Evolutionary conservation across 129 eudicot species (phyloP).

Genomic region (Flaveria trinervia): DNA sequence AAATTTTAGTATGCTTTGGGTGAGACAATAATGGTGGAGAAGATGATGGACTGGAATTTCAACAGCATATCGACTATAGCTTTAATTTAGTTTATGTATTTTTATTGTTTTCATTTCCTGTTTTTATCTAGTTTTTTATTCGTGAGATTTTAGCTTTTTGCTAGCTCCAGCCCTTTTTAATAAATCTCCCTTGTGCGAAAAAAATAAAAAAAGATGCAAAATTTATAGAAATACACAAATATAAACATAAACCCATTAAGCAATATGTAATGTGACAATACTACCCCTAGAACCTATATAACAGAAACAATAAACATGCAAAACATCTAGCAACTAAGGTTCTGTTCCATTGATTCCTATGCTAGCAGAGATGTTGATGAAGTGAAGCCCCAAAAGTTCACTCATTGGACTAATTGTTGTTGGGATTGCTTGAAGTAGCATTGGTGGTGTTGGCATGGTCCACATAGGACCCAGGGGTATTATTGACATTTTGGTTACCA

Average conservation of each 20-base stretch:
- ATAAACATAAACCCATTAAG: background rate
- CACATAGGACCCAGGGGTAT: background rate
- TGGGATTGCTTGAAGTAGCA: slow-evolving; percentile 36
- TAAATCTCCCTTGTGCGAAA: too few species aligned
- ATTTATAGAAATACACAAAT: background rate
- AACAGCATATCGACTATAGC: too few species aligned
- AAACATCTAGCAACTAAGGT: slow-evolving; percentile 22
- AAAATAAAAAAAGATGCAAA: background rate
- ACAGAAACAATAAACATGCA: slow-evolving; percentile 9
- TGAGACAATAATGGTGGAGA: too few species aligned
- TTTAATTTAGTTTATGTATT: too few species aligned
- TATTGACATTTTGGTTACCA: slow-evolving; percentile 44
- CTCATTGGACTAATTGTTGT: slow-evolving; percentile 30
- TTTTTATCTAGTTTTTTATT: too few species aligned
- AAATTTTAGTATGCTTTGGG: too few species aligned
- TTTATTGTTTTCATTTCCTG: too few species aligned
- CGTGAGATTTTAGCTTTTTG: too few species aligned
- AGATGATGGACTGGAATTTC: too few species aligned
- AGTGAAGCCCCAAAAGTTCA: background rate
- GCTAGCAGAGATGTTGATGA: background rate
- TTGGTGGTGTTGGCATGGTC: slow-evolving; percentile 29
- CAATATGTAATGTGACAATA: slow-evolving; percentile 12
- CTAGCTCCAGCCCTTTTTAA: too few species aligned
- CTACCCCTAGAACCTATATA: slow-evolving; percentile 20
- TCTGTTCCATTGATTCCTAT: slow-evolving; percentile 25